These are phyloP conservation scores for Capsicum chinense DNA, from an alignment of 257 asterid genomes.

Conservation along the genomic window DNA sequence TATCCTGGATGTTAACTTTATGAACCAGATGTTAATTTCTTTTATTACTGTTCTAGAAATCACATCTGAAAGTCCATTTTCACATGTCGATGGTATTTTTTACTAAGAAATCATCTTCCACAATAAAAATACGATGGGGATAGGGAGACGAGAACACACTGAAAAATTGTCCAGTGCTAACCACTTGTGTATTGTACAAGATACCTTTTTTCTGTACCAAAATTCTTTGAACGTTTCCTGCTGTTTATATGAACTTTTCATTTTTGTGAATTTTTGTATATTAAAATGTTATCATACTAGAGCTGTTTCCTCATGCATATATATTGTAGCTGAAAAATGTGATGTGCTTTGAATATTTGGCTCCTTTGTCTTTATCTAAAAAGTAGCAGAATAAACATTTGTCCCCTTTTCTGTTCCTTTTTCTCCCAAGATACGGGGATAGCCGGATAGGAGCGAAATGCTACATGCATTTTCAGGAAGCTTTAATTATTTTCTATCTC, in stretches of 20 bases:
- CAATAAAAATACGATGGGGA: not conserved
- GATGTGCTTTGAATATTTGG: not conserved
- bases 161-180: not conserved
- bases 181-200: conserved; percentile 4
- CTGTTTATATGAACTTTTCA: not conserved
- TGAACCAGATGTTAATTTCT: not conserved
- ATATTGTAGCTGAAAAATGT: not conserved
- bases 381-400: not conserved
- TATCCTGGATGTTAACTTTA: not conserved
- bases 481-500: conserved; percentile 6
- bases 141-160: not conserved
- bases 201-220: not conserved
- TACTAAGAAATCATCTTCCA: conserved; percentile 4
- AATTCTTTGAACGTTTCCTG: not conserved
- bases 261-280: not conserved
- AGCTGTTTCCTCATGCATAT: conserved; percentile 2
- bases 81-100: not conserved
- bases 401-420: not conserved
- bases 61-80: not conserved
- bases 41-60: not conserved
- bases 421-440: conserved; percentile 9
- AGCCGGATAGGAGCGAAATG: not conserved
- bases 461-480: not conserved
- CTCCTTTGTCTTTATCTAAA: not conserved
- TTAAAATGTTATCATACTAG: not conserved